Base-by-base conservation (phyloP, 768 basidiomycete genomes). In the Coprinopsis cinerea region DNA sequence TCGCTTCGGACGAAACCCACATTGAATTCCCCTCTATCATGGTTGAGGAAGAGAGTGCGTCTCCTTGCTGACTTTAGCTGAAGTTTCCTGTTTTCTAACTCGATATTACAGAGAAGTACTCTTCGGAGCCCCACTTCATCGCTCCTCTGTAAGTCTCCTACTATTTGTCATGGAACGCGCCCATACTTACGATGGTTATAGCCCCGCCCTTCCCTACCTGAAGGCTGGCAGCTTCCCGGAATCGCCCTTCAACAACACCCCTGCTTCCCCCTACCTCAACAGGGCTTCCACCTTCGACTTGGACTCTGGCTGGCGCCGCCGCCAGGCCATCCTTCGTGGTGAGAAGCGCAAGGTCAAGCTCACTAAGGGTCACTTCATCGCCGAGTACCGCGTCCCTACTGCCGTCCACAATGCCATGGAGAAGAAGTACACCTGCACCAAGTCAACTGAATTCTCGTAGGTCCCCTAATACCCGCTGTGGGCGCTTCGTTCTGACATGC, bases 311-410 rank as follows among this genome's bases (percentile, higher is more conserved):
- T 75, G 74, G 74, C 67, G 73, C 42, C 81, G 83, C 47, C 82
- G 88, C 46, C 88, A 92, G 65, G 87, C 85, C 32, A 83, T 90
- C 65, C 85, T 85, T 59, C 84, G 89, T 43, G 69, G 88, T 51
- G 86, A 89, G 25, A 91, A 86, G n/a, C 83, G 87, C 58, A 88
- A 84, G 63, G 86, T 94, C 72, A 84, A 88, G 63, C 80, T 94
- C 51, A 92, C 88, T 13, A 77, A 88, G 45, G 92, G 92, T 48
- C 84, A 91, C 60, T 92, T 89, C 66, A 87, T 92, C 65, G 76
- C 81, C 25, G 89, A 92, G 57, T 90, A 91, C 61, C 71, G 79
- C 5, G 90, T 91, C 1, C 90, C 89, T 2, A 82, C 83, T 1
- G 83, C 88, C 3, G 78, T 92, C 44, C 73, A 72, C 55, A 84